Base-by-base conservation (phyloP, 306 rosid genomes). In the Hippophae gyantsensis region DNA sequence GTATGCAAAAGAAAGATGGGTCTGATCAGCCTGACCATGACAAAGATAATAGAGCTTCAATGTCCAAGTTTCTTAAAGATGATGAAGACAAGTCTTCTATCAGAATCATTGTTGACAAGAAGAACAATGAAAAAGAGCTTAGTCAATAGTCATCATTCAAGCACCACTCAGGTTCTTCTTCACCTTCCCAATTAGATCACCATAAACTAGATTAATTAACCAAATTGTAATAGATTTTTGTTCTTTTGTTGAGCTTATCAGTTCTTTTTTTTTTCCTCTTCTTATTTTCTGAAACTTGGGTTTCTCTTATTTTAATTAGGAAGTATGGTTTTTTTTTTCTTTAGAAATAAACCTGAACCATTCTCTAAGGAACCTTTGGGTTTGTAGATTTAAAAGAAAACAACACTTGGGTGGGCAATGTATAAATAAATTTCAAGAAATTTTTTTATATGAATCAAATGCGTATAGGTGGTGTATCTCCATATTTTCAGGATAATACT, bases 131-230 rank as follows among this genome's bases (percentile, higher is more conserved):
- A 66, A 45, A 50, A 68, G 85, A 79, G 56, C 58, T 78, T 62
- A 53, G 75, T 57, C 10, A 60, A 72, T 43, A 60, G 74, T 41
- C 12, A 56, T 67, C 77, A 84, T 81, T 90, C 90, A 74, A 78
- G 82, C 57, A 72, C 73, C 57, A 79, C 84, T 64, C 93, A 84
- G 81, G 94, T 86, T 67, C 79, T 86, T 67, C 79, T 92, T 72
- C 89, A 85, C 50, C 77, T 83, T 56, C 74, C 79, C 63, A 58
- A 69, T 79, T 79, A 71, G 71, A 62, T 58, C 82, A 69, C 44
- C 74, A 64, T 58, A 62, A 64, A 66, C 61, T 71, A 78, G 76
- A 85, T 66, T 66, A 60, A 68, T 48, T 48, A 62, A 49, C 62
- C 42, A 57, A 66, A n/a, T 11, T 57, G 46, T 57, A 67, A 63